A percentile compares a stretch with the other conserved stretches of the same genome.
These are phyloP conservation scores for Wallacemonas rigidus DNA, from an alignment of 208 protist genomes.

Conservation along the genomic window DNA sequence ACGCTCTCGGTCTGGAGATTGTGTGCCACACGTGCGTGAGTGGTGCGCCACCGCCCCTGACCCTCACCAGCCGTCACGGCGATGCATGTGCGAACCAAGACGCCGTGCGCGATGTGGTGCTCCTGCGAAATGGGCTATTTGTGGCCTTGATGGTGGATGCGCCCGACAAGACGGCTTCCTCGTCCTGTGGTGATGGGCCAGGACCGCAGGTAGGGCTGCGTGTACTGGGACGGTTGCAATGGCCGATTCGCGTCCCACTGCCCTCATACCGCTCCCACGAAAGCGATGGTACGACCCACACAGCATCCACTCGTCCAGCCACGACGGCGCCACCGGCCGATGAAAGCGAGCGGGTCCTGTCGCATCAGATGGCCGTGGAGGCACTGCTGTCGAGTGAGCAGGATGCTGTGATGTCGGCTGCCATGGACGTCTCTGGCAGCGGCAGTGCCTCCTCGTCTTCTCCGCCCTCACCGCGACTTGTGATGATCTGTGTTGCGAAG, in stretches of 20 bases:
- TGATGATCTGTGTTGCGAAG: constrained; percentile 10
- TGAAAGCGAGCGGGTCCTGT: neutral
- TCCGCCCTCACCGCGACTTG: neutral
- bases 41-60: neutral
- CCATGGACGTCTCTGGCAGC: neutral
- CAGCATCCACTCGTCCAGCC: no score
- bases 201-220: neutral
- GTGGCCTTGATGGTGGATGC: neutral
- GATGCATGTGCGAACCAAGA: neutral
- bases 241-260: neutral
- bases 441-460: neutral
- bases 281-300: no score
- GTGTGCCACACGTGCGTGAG: neutral
- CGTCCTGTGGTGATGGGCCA: neutral
- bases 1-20: constrained; percentile 1
- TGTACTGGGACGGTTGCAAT: constrained; percentile 3
- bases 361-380: neutral
- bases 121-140: constrained; percentile 4
- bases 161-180: neutral
- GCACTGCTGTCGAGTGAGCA: constrained; percentile 6
- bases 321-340: no score
- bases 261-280: no score
- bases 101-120: neutral
- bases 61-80: neutral
- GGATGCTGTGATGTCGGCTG: neutral